A percentile compares a stretch with the other conserved stretches of the same genome.
phyloP scores from a whole-genome alignment of 2,329 filamentous ascomycete genomes.

The Cercospora sesami region DNA sequence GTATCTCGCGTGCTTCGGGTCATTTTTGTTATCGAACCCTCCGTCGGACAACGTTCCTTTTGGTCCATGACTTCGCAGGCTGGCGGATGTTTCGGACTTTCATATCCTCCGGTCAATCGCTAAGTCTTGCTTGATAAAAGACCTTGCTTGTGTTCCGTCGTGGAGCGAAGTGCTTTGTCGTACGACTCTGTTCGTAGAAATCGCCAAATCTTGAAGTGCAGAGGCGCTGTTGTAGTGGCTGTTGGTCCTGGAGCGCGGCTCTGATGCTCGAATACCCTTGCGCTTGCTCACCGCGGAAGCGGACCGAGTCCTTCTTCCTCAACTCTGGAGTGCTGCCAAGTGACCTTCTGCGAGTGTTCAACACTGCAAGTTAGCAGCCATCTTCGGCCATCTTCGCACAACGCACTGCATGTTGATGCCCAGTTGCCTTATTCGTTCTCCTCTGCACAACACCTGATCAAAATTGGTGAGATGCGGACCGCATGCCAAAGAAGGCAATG shows the following conservation, averaged over 20 bases:
- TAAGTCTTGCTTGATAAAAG: background rate
- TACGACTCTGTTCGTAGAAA: background rate
- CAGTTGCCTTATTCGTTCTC: background rate
- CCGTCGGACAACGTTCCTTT: background rate
- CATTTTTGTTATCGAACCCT: background rate
- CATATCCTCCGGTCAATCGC: background rate
- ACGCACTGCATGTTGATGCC: background rate
- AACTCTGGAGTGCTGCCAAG: too few species aligned
- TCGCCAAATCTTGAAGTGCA: background rate
- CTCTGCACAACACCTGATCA: background rate
- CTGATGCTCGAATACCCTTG: background rate
- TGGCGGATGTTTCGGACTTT: background rate
- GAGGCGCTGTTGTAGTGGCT: background rate
- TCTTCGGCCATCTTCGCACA: background rate
- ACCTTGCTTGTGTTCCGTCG: background rate
- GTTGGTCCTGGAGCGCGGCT: background rate
- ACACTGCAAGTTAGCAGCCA: background rate
- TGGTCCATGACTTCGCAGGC: background rate
- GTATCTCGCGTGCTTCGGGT: background rate
- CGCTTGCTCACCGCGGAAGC: background rate
- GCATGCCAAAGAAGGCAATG: background rate
- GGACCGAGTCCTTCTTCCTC: background rate
- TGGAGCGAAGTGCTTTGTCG: background rate
- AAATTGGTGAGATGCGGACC: background rate
- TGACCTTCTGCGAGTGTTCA: background rate